Conservation (phyloP, 140 eudicot species). For the Senecio squalidus region DNA sequence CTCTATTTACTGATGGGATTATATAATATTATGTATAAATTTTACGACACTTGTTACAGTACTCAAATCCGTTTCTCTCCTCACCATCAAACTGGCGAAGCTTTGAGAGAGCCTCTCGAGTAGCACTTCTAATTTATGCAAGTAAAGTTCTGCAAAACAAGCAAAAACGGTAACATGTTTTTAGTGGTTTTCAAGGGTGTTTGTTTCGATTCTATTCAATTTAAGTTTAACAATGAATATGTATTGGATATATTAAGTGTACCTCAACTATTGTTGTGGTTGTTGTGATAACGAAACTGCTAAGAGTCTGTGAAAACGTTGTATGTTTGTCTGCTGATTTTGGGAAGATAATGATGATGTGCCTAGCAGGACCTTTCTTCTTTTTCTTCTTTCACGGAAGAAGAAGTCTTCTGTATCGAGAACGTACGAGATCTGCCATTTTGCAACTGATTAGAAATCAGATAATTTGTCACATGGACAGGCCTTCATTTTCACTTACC, state of each 20-base stretch:
- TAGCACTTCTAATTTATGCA: conserved; percentile 12
- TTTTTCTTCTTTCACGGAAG: conserved; percentile 53
- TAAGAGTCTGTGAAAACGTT: conserved; percentile 52
- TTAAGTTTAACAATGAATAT: neutral
- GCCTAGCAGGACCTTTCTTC: conserved; percentile 22
- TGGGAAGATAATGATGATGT: conserved; percentile 23
- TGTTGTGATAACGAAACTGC: conserved; percentile 24
- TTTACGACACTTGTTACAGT: conserved; percentile 15
- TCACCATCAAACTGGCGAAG: neutral
- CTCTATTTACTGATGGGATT: conserved; percentile 25
- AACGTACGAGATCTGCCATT: conserved; percentile 77
- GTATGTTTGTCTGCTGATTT: too few relatives aligned
- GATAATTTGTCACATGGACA: neutral
- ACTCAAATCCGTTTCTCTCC: neutral
- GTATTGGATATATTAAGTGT: neutral
- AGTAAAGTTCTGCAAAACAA: conserved; percentile 20
- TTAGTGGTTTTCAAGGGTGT: conserved; percentile 1
- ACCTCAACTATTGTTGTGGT: conserved; percentile 19
- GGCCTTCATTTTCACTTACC: neutral
- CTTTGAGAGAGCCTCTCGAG: neutral
- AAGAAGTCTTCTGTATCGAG: conserved; percentile 88
- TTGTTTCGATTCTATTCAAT: neutral
- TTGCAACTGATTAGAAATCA: conserved; percentile 6
- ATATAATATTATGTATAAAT: conserved; percentile 14
- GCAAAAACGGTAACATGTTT: neutral